Conservation (phyloP, 345 rosid genomes). For the Syzygium aromaticum region DNA sequence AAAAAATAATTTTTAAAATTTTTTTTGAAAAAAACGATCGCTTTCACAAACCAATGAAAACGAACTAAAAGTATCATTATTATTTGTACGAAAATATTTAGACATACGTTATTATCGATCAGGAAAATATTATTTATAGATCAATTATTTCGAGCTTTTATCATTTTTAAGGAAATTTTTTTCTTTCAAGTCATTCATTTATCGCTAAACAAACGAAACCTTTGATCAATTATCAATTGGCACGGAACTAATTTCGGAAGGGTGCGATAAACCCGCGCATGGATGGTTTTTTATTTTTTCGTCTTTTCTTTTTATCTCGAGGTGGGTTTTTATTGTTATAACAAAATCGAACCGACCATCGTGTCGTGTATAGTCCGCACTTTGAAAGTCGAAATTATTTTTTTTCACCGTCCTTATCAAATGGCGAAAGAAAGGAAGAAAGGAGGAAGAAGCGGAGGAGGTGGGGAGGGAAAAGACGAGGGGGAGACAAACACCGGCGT, state of each 20-base stretch:
- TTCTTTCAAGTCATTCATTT: fast-evolving
- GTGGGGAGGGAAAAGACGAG: neutral
- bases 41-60: too few relatives aligned
- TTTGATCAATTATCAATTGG: neutral
- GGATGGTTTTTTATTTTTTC: neutral
- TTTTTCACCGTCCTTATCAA: too few relatives aligned
- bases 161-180: too few relatives aligned
- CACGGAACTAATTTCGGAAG: neutral
- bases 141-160: too few relatives aligned
- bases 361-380: too few relatives aligned
- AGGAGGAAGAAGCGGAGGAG: neutral
- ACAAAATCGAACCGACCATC: neutral
- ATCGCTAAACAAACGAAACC: neutral
- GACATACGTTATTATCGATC: too few relatives aligned
- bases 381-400: too few relatives aligned
- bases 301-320: neutral
- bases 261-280: neutral
- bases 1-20: too few relatives aligned
- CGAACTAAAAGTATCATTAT: fast-evolving
- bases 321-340: neutral
- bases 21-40: too few relatives aligned
- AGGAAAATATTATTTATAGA: fast-evolving
- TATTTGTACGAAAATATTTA: fast-evolving
- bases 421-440: neutral
- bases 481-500: neutral